These are phyloP conservation scores for Aaosphaeria pasadenensis DNA, from an alignment of 2,329 filamentous ascomycete genomes.

Conservation along the genomic window DNA sequence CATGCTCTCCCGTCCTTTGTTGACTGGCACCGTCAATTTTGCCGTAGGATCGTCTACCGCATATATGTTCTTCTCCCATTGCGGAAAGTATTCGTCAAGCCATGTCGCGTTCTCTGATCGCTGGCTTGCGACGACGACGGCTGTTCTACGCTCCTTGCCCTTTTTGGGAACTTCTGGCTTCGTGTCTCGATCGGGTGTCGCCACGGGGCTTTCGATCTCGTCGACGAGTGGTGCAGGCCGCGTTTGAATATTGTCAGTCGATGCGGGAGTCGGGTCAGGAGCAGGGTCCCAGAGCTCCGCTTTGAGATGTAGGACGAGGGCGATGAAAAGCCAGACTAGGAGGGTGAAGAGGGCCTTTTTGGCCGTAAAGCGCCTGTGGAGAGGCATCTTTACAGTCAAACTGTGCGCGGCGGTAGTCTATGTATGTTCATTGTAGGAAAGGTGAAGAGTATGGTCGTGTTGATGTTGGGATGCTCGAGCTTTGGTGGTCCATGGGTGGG, in stretches of 20 bases:
- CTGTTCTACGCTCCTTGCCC: constrained; percentile 15
- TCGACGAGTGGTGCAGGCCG: not conserved
- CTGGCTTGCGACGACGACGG: constrained; percentile 39
- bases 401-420: too few relatives aligned
- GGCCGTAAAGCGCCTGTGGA: constrained; percentile 21
- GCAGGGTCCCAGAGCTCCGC: constrained; percentile 17
- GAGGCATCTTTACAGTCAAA: constrained; percentile 16
- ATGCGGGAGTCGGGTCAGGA: not conserved
- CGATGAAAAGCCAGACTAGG: constrained; percentile 15
- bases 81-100: constrained; percentile 36
- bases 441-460: too few relatives aligned
- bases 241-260: too few relatives aligned
- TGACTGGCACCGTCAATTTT: constrained; percentile 41
- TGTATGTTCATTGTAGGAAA: too few relatives aligned
- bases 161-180: not conserved
- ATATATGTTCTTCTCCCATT: constrained; percentile 43
- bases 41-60: constrained; percentile 40
- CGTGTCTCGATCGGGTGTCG: not conserved
- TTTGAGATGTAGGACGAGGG: constrained; percentile 28
- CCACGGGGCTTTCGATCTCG: not conserved
- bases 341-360: constrained; percentile 24
- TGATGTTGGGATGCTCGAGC: too few relatives aligned
- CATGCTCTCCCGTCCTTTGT: constrained; percentile 51
- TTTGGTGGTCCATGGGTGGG: too few relatives aligned
- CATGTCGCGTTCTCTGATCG: constrained; percentile 40